A percentile compares a stretch with the other conserved stretches of the same genome.
These are phyloP conservation scores for Aplosporella prunicola DNA, from an alignment of 2,329 filamentous ascomycete genomes.

Conservation along the genomic window DNA sequence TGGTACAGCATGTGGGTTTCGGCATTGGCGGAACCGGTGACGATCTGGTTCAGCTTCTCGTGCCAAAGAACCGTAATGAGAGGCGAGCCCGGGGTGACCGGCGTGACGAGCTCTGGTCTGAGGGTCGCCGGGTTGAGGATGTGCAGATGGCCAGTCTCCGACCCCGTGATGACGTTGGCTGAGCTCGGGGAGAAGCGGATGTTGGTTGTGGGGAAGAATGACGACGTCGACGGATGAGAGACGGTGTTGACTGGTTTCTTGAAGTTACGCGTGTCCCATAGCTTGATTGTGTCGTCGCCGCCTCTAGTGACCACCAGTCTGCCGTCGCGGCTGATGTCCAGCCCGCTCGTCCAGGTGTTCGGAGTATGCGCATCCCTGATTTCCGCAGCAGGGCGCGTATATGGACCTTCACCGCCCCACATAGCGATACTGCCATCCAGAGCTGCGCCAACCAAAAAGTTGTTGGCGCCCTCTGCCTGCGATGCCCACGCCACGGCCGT, in stretches of 20 bases:
- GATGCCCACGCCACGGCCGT: slow-evolving; percentile 83
- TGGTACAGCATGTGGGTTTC: slow-evolving; percentile 88
- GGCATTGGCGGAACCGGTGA: slow-evolving; percentile 85
- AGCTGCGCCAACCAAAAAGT: slow-evolving; percentile 70
- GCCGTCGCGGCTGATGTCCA: slow-evolving; percentile 86
- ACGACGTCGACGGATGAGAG: slow-evolving; percentile 70
- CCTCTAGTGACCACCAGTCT: slow-evolving; percentile 83
- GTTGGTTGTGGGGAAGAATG: slow-evolving; percentile 73
- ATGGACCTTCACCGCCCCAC: slow-evolving; percentile 85
- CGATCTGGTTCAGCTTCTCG: slow-evolving; percentile 86
- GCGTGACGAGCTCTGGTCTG: slow-evolving; percentile 71
- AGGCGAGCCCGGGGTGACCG: slow-evolving; percentile 75
- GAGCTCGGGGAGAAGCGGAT: slow-evolving; percentile 83
- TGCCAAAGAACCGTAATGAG: slow-evolving; percentile 88
- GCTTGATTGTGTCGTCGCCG: slow-evolving; percentile 84
- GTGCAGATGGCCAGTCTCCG: slow-evolving; percentile 73
- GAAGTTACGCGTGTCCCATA: slow-evolving; percentile 96
- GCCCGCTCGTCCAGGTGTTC: slow-evolving; percentile 82
- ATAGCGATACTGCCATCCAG: slow-evolving; percentile 85
- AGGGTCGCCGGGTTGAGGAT: slow-evolving; percentile 91
- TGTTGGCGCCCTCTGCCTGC: slow-evolving; percentile 65
- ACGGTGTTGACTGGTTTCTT: slow-evolving; percentile 77
- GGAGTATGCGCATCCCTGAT: slow-evolving; percentile 72
- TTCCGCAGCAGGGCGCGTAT: slow-evolving; percentile 70
- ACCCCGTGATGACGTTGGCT: slow-evolving; percentile 80